These are phyloP conservation scores for Laguncularia racemosa DNA, from an alignment of 345 rosid genomes.

Conservation along the genomic window DNA sequence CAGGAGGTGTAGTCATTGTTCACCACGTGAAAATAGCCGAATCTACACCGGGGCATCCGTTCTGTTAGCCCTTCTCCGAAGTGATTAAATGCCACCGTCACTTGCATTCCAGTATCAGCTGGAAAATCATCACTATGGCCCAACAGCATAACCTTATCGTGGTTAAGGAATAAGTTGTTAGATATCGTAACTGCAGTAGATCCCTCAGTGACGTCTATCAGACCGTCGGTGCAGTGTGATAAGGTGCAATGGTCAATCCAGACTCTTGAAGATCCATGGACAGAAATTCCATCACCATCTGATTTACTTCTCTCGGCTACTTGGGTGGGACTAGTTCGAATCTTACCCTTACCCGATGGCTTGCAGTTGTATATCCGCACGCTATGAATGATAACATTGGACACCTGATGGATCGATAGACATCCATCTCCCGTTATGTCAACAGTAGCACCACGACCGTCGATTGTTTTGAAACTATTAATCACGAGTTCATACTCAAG, in stretches of 20 bases:
- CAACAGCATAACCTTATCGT: constrained; percentile 20
- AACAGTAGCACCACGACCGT: constrained; percentile 17
- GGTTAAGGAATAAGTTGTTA: constrained; percentile 14
- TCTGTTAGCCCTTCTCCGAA: constrained; percentile 8
- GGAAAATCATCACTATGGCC: constrained; percentile 22
- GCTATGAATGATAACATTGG: constrained; percentile 18
- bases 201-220: constrained; percentile 17
- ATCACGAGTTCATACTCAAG: constrained; percentile 16
- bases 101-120: constrained; percentile 17
- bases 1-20: constrained; percentile 16
- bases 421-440: constrained; percentile 13
- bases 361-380: constrained; percentile 17
- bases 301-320: neutral
- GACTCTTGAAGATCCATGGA: constrained; percentile 7
- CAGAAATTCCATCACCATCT: constrained; percentile 16
- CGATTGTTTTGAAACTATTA: constrained; percentile 19
- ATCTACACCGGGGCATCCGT: constrained; percentile 20
- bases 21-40: constrained; percentile 19
- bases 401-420: constrained; percentile 8
- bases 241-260: constrained; percentile 21
- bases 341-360: constrained; percentile 13
- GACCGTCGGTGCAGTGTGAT: constrained; percentile 17
- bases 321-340: constrained; percentile 16
- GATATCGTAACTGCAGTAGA: constrained; percentile 19
- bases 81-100: constrained; percentile 20